These are phyloP conservation scores for Metschnikowia arizonensis DNA, from an alignment of 805 yeast genomes.

Conservation along the genomic window DNA sequence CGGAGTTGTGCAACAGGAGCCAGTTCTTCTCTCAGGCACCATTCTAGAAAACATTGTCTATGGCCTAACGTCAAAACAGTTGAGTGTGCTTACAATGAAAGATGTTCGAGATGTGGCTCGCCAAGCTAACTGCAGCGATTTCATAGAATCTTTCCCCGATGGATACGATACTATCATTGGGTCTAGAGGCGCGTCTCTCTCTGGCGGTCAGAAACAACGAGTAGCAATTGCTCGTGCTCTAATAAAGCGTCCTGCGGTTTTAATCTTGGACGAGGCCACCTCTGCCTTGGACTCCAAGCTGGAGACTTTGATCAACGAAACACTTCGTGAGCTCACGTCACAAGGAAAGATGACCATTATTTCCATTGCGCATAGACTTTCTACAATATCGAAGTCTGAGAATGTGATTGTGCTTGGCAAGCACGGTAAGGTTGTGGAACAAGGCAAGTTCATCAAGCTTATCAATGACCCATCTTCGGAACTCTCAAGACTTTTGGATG, in stretches of 20 bases:
- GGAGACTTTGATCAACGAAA: constrained; percentile 44
- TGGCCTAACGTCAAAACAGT: constrained; percentile 41
- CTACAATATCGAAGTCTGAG: constrained; percentile 44
- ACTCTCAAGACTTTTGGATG: constrained; percentile 39
- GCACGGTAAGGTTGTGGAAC: constrained; percentile 38
- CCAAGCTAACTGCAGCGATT: constrained; percentile 58
- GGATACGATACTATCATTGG: constrained; percentile 59
- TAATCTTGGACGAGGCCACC: constrained; percentile 68
- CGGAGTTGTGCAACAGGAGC: constrained; percentile 62
- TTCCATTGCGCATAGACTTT: constrained; percentile 43
- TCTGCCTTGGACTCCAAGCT: constrained; percentile 55
- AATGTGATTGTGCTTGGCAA: constrained; percentile 42
- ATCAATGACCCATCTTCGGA: constrained; percentile 40
- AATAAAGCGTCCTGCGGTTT: constrained; percentile 59
- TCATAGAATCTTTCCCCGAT: constrained; percentile 52
- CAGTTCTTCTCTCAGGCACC: constrained; percentile 52
- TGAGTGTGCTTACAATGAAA: constrained; percentile 35
- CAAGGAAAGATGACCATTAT: constrained; percentile 42
- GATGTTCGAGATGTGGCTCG: constrained; percentile 41
- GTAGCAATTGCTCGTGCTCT: constrained; percentile 73
- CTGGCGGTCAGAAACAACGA: constrained; percentile 78
- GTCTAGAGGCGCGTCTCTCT: constrained; percentile 51
- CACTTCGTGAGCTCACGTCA: constrained; percentile 33
- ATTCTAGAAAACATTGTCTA: constrained; percentile 53
- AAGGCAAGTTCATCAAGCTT: constrained; percentile 36